Base-by-base conservation (phyloP, 2,329 filamentous ascomycete genomes). In the Penicillium thymicola region DNA sequence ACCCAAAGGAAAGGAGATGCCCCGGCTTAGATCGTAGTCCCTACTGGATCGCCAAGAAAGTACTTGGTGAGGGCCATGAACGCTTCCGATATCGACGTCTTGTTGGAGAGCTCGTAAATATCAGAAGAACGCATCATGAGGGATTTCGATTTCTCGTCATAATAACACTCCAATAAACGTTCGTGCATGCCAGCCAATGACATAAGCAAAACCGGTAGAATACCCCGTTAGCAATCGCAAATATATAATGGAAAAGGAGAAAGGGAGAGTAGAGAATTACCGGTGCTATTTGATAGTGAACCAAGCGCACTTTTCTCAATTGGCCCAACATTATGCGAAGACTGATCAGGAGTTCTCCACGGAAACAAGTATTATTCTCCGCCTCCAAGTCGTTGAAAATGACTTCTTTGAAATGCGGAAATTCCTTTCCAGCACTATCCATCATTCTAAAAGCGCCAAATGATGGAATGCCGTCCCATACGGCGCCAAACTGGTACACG, bases 171-270 rank as follows among this genome's bases (percentile, higher is more conserved):
- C 3, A 36, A 36, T 11, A 32, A 2, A 2, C 44, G 44, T 1
- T 21, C 44, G n/a, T 2, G 30, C 18, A 4, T 25, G 1, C 44
- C 44, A 1, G 5, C 3, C 5, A 47, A 47, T 23, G 44, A 47
- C 3, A 47, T 13, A 2, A 47, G 30, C 5, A 36, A 25, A 34
- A 47, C 14, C 44, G 36, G 5, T 14, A 30, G 10, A 30, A 14
- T 30, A 18, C 0, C 2, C 6, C 2, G n/a, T 44, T 1, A 44
- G 42, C 1, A 14, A 44, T 3, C 2, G 1, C 3, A 8, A 30
- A 18, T 2, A 43, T 0, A 28, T 0, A 44, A 30, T 18, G n/a
- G 0, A 2, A 30, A 1, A 30, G 10, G 10, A 2, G n/a, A 21
- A 30, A 18, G 5, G 10, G 6, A 3, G 5, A 8, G 30, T 14